phyloP scores from a whole-genome alignment of 2,329 filamentous ascomycete genomes.

The Corynespora cassiicola region DNA sequence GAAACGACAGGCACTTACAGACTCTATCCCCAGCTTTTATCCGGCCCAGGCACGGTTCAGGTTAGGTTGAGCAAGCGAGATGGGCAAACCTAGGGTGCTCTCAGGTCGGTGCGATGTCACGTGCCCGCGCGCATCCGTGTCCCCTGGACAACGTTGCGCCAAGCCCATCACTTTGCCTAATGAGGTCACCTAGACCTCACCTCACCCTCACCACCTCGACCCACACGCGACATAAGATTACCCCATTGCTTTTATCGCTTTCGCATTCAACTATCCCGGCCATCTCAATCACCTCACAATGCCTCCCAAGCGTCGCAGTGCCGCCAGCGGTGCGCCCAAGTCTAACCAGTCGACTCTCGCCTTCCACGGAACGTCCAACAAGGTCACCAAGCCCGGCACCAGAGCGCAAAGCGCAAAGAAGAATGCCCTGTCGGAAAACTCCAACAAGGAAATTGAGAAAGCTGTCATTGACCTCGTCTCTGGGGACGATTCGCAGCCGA shows the following conservation, averaged over 20 bases:
- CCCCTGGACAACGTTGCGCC: conserved; percentile 30
- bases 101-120: too few relatives aligned
- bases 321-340: conserved; percentile 53
- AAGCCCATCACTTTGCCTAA: conserved; percentile 22
- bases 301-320: conserved; percentile 53
- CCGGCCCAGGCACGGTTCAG: too few relatives aligned
- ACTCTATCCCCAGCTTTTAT: too few relatives aligned
- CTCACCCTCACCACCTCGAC: conserved; percentile 10
- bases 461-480: conserved; percentile 21
- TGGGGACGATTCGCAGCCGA: conserved; percentile 33
- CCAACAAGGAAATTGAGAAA: conserved; percentile 32
- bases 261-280: neutral
- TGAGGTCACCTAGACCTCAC: conserved; percentile 42
- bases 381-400: conserved; percentile 64
- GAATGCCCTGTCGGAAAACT: conserved; percentile 43
- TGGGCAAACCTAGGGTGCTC: too few relatives aligned
- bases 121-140: conserved; percentile 32
- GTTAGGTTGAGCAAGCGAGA: neutral
- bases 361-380: conserved; percentile 62
- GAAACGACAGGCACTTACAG: too few relatives aligned
- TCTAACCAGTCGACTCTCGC: conserved; percentile 68
- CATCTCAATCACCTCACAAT: conserved; percentile 31
- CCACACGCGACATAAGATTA: conserved; percentile 2
- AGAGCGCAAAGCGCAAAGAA: conserved; percentile 46
- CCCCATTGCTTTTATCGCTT: conserved; percentile 1